phyloP scores from a whole-genome alignment of 306 rosid genomes.

The Vicia sativa region DNA sequence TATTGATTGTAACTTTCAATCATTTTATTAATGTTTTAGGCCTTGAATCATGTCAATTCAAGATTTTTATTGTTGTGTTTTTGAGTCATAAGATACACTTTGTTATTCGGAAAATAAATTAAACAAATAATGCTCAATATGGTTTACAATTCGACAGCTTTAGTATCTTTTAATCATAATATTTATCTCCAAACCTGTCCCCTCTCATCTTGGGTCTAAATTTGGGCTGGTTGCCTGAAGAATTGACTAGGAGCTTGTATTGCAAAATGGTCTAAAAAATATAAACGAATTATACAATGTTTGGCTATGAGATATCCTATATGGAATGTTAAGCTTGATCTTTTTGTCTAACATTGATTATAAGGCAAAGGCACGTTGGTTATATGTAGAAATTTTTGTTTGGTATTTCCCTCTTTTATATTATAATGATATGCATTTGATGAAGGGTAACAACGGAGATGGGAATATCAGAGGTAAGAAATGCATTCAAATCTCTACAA shows the following conservation, averaged over 20 bases:
- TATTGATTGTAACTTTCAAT: neutral
- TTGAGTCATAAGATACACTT: neutral
- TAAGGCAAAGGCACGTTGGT: constrained; percentile 13
- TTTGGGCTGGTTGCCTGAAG: constrained; percentile 24
- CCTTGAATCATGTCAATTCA: constrained; percentile 3
- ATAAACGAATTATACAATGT: constrained; percentile 1
- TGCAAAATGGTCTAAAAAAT: constrained; percentile 20
- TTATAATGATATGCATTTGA: constrained; percentile 16
- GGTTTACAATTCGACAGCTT: neutral
- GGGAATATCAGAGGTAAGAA: constrained; percentile 28
- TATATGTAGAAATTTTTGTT: neutral
- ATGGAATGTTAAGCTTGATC: constrained; percentile 11
- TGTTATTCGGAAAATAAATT: neutral
- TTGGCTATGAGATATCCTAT: neutral
- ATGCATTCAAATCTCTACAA: constrained; percentile 11
- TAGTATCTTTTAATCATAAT: constrained; percentile 2
- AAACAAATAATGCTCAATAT: neutral
- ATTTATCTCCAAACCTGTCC: neutral
- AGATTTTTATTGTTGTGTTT: neutral
- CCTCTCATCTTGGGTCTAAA: constrained; percentile 10
- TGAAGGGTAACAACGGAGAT: constrained; percentile 28
- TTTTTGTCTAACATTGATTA: neutral
- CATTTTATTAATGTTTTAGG: constrained; percentile 15
- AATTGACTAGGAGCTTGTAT: constrained; percentile 15
- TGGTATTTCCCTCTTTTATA: neutral